These are phyloP conservation scores for Gypsophila paniculata DNA, from an alignment of 179 eudicot species.

Conservation along the genomic window DNA sequence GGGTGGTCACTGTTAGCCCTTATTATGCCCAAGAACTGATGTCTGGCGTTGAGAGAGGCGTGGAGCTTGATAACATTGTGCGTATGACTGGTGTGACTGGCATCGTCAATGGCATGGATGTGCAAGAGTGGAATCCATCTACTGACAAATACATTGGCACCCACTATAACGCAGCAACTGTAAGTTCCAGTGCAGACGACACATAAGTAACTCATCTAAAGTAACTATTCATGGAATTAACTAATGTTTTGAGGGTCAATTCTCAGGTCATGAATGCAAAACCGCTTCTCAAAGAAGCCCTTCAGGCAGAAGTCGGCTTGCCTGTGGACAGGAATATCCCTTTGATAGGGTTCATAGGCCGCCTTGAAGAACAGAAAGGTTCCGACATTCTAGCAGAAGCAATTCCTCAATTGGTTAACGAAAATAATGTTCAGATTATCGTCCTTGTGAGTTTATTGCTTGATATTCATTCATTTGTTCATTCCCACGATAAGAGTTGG, in stretches of 20 bases:
- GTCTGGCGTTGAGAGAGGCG: conserved; percentile 70
- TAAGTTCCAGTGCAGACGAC: conserved; percentile 27
- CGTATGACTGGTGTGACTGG: conserved; percentile 51
- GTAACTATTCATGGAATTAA: not conserved
- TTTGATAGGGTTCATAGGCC: conserved; percentile 81
- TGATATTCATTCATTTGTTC: not conserved
- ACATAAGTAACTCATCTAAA: too few relatives aligned
- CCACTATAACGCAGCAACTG: conserved; percentile 63
- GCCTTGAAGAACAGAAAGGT: conserved; percentile 94
- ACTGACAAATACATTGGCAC: conserved; percentile 54
- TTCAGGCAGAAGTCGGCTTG: conserved; percentile 76
- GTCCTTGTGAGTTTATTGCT: conserved; percentile 48
- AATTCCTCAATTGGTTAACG: conserved; percentile 49
- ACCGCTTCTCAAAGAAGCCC: conserved; percentile 63
- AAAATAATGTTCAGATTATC: conserved; percentile 60
- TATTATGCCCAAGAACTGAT: conserved; percentile 69
- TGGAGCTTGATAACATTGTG: conserved; percentile 54
- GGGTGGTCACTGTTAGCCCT: conserved; percentile 75
- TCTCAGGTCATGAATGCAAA: conserved; percentile 62
- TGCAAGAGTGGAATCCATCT: conserved; percentile 81
- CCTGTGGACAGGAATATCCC: conserved; percentile 64
- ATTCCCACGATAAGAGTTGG: not conserved
- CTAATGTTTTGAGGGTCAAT: not conserved
- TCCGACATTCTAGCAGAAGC: conserved; percentile 86
- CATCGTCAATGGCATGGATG: conserved; percentile 86